Evolutionary conservation across 495 filamentous ascomycete species (phyloP).

Genomic region (Staphylotrichum tortipilum): DNA sequence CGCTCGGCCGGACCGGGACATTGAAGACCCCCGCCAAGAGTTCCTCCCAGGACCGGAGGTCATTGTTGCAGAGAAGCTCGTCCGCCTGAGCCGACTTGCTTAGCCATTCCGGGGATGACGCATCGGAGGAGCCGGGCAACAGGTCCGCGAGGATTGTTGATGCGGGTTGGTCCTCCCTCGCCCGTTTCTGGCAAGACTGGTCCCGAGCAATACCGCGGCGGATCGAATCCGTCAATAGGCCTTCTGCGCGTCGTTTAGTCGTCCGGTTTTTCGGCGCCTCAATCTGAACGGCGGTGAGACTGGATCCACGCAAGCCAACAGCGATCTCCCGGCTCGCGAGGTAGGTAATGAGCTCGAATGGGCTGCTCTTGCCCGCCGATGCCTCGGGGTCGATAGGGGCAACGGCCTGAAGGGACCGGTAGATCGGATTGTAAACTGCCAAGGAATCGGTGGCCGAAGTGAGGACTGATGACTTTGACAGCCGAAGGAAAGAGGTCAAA

Average conservation of each 20-base stretch:
- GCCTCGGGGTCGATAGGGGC: constrained; percentile 31
- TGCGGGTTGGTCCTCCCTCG: constrained; percentile 4
- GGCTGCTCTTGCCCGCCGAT: background rate
- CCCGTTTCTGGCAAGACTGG: constrained; percentile 9
- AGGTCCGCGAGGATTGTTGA: constrained; percentile 29
- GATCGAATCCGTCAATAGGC: constrained; percentile 62
- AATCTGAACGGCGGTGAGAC: constrained; percentile 54
- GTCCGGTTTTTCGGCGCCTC: constrained; percentile 50
- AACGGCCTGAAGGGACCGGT: constrained; percentile 53
- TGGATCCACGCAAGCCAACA: constrained; percentile 48
- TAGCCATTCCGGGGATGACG: constrained; percentile 28
- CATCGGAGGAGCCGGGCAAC: constrained; percentile 31
- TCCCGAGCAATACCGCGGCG: constrained; percentile 43
- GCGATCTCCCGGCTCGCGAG: constrained; percentile 56
- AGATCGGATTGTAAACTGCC: constrained; percentile 56
- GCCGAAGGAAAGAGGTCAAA: constrained; percentile 42
- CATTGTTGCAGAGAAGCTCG: constrained; percentile 31
- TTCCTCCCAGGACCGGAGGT: constrained; percentile 46
- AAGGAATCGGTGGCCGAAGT: constrained; percentile 35
- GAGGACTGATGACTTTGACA: constrained; percentile 44
- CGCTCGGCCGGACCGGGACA: constrained; percentile 23
- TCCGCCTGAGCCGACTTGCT: constrained; percentile 37
- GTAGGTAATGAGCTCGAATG: constrained; percentile 47
- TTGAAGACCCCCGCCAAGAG: constrained; percentile 39
- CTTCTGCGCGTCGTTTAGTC: constrained; percentile 54